These are phyloP conservation scores for Chlamydomonas sphaeroides DNA, from an alignment of 139 green algal genomes.

Conservation along the genomic window DNA sequence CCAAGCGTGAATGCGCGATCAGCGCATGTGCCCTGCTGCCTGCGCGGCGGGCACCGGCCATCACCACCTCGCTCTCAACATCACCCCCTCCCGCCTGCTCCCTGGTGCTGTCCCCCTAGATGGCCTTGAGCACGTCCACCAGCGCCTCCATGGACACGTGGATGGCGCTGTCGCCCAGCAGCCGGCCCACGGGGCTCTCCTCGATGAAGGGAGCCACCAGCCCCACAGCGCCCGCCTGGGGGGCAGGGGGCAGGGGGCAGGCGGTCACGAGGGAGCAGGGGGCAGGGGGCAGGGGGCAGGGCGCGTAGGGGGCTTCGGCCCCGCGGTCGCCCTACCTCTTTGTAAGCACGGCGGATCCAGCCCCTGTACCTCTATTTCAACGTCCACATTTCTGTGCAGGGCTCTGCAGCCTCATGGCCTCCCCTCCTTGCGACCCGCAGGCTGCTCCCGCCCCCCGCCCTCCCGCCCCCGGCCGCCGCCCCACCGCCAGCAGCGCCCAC, in stretches of 20 bases:
- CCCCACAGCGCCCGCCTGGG: slow-evolving; percentile 4
- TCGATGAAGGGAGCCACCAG: slow-evolving; percentile 17
- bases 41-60: too few relatives aligned
- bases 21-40: too few relatives aligned
- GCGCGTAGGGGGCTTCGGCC: too few relatives aligned
- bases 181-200: slow-evolving; percentile 25
- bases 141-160: slow-evolving; percentile 2
- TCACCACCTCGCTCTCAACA: too few relatives aligned
- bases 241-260: not conserved
- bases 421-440: too few relatives aligned
- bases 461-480: not conserved
- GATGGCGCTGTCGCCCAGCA: slow-evolving; percentile 23
- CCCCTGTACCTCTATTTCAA: not conserved
- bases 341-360: not conserved
- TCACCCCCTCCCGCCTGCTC: not conserved
- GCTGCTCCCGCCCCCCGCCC: not conserved
- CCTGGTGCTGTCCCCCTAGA: not conserved
- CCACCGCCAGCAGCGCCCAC: slow-evolving; percentile 24
- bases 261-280: too few relatives aligned
- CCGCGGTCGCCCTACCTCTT: too few relatives aligned
- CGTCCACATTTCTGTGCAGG: too few relatives aligned
- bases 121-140: slow-evolving; percentile 15
- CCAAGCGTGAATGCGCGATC: too few relatives aligned
- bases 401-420: too few relatives aligned
- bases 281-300: too few relatives aligned